Base-by-base conservation (phyloP, 306 rosid species). In the Rubus idaeus region DNA sequence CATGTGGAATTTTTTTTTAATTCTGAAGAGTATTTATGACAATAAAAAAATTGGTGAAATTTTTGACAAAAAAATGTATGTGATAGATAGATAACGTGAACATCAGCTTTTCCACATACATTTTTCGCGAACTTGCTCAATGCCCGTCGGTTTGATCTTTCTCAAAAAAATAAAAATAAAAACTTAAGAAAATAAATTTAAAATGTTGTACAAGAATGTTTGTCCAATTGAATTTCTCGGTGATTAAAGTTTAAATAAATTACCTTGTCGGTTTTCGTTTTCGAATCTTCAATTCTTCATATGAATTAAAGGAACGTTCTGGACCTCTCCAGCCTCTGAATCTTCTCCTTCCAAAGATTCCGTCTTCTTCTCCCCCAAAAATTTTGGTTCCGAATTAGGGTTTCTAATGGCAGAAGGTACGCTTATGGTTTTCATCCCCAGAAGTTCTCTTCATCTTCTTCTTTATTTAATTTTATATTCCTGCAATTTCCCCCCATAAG, bases 341-440 rank as follows among this genome's bases (percentile, higher is more conserved):
- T 58, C 39, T 58, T 61, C 42, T 11, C 18, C 42, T 61, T 61
- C 42, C 21, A 71, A 52, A 18, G 35, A 10, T 3, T 52, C 23
- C 64, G 45, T 18, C 75, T 71, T 37, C n/a, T n/a, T 71, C 62
- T 37, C 35, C 50, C 35, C 50, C 40, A 60, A 60, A 23, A 10
- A 1, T 6, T 21, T 1, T 10, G 4, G 23, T 23, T 55, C 11
- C 60, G 20, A 30, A 16, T 35, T 70, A 35, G 76, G 76, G 53
- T 73, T 58, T 56, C 17, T 66, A 73, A 40, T 40, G 76, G 66
- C 52, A 55, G 50, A 55, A 73, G 76, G 76, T 73, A 73, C 37
- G 60, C 23, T 52, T 18, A 52, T 21, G 63, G 39, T 18, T 5
- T 10, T 17, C 63, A 6, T 16, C 8, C 75, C 75, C 76, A 12